Evolutionary conservation across 2,329 filamentous ascomycete genomes (phyloP).

Genomic region (Exophiala dermatitidis): DNA sequence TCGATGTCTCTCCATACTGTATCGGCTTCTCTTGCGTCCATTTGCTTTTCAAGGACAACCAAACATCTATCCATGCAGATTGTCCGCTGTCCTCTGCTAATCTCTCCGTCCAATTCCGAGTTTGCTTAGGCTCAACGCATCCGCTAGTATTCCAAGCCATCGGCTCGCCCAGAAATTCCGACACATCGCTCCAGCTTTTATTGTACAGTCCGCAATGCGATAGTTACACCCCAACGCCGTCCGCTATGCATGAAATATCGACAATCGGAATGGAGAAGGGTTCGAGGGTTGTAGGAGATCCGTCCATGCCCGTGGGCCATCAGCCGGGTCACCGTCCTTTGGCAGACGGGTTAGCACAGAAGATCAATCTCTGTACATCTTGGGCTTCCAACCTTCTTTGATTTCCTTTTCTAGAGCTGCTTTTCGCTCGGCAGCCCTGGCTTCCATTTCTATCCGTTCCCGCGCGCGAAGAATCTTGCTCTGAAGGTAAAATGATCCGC

Average conservation of each 20-base stretch:
- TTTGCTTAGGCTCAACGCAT: no score
- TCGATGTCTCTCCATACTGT: background rate
- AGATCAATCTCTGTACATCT: constrained; percentile 81
- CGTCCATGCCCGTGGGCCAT: background rate
- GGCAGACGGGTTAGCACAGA: constrained; percentile 23
- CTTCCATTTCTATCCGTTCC: constrained; percentile 84
- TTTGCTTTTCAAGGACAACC: background rate
- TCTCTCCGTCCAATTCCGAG: no score
- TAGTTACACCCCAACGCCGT: constrained; percentile 16
- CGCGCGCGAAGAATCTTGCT: constrained; percentile 90
- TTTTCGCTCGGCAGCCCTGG: constrained; percentile 64
- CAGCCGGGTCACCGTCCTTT: constrained; percentile 25
- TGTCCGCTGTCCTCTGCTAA: no score
- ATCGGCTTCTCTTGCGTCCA: background rate
- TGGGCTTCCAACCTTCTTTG: constrained; percentile 85
- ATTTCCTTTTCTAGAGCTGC: constrained; percentile 68
- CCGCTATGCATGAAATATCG: constrained; percentile 21
- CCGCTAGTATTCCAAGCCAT: no score
- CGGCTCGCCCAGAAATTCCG: no score
- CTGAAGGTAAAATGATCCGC: constrained; percentile 92
- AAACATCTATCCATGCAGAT: no score
- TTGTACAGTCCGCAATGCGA: constrained; percentile 16
- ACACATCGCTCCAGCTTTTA: background rate
- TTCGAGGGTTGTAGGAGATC: background rate
- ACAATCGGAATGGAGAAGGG: constrained; percentile 3